These are phyloP conservation scores for Fusarium longipes DNA, from an alignment of 2,329 filamentous ascomycete species.

Conservation along the genomic window DNA sequence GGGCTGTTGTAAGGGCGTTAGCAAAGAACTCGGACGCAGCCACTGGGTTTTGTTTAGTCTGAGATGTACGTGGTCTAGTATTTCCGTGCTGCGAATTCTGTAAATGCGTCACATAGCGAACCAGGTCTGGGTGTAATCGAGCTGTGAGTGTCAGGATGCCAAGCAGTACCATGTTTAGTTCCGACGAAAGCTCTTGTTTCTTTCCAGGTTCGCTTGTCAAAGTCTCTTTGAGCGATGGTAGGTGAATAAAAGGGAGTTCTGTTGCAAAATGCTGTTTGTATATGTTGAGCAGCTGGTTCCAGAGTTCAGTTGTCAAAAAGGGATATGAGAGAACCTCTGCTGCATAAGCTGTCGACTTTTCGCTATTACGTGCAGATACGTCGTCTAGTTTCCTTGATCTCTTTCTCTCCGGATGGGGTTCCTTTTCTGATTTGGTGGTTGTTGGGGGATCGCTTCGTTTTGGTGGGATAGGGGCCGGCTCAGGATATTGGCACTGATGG, in stretches of 20 bases:
- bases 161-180: conserved; percentile 16
- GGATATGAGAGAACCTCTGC: conserved; percentile 71
- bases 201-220: background rate
- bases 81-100: background rate
- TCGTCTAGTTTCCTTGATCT: background rate
- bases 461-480: conserved; percentile 50
- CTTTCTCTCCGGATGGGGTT: conserved; percentile 11
- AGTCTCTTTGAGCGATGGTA: conserved; percentile 45
- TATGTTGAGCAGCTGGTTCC: conserved; percentile 76
- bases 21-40: conserved; percentile 11
- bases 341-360: conserved; percentile 48
- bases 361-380: background rate
- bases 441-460: conserved; percentile 55
- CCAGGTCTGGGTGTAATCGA: conserved; percentile 11
- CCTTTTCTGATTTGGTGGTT: background rate
- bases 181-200: background rate
- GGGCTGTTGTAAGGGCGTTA: conserved; percentile 1
- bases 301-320: conserved; percentile 72
- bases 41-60: background rate
- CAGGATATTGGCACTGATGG: conserved; percentile 78
- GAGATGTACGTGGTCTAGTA: background rate
- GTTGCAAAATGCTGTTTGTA: conserved; percentile 78
- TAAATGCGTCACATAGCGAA: conserved; percentile 12
- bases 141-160: conserved; percentile 22
- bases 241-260: conserved; percentile 77